Conservation (phyloP, 495 filamentous ascomycete species). For the Aspergillus heteromorphus region DNA sequence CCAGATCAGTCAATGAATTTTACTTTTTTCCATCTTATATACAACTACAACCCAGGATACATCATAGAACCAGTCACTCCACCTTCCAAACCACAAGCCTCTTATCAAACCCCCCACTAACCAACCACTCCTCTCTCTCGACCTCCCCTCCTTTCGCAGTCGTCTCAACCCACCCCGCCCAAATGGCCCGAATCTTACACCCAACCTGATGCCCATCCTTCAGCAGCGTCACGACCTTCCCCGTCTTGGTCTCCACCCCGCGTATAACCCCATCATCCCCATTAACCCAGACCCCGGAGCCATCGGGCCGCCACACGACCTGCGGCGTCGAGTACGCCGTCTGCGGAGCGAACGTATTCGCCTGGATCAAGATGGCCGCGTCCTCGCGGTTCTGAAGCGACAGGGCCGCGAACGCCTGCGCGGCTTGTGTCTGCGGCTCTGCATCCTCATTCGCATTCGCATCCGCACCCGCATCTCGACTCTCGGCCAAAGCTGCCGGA, state of each 20-base stretch:
- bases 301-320: conserved; percentile 60
- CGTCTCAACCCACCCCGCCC: conserved; percentile 49
- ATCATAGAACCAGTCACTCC: not conserved
- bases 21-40: not conserved
- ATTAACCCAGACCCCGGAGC: conserved; percentile 63
- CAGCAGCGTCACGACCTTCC: conserved; percentile 49
- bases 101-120: conserved; percentile 69
- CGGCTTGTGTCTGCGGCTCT: conserved; percentile 36
- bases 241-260: conserved; percentile 57
- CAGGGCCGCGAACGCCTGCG: conserved; percentile 45
- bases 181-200: conserved; percentile 60
- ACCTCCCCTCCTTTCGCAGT: conserved; percentile 21
- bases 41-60: too few species aligned
- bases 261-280: conserved; percentile 63
- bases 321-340: conserved; percentile 63
- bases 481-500: conserved; percentile 31
- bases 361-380: conserved; percentile 53
- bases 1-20: conserved; percentile 4
- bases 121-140: conserved; percentile 47
- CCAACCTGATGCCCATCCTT: conserved; percentile 52
- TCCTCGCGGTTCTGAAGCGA: conserved; percentile 52
- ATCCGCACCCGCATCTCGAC: not conserved
- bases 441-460: too few species aligned
- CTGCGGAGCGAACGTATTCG: conserved; percentile 60
- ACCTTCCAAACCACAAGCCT: conserved; percentile 55